These are phyloP conservation scores for Boletus rufocinnamomeus DNA, from an alignment of 768 basidiomycete species.

Conservation along the genomic window DNA sequence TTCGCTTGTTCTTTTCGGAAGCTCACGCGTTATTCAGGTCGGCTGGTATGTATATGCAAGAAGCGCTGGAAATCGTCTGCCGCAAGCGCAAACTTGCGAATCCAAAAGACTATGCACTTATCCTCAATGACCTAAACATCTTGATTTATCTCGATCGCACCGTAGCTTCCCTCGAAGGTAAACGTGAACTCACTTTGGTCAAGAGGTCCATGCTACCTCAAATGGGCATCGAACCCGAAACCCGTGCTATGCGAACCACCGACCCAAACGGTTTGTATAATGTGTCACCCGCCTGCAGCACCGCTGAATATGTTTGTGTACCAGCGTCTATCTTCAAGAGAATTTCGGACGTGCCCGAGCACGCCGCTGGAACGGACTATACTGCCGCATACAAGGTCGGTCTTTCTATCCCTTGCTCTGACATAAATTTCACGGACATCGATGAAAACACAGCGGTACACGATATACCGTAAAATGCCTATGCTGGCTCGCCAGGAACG, in stretches of 20 bases:
- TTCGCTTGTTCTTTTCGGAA: neutral
- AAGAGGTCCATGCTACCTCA: slow-evolving; percentile 74
- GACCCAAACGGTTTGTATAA: slow-evolving; percentile 83
- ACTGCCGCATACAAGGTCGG: slow-evolving; percentile 84
- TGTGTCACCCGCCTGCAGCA: neutral
- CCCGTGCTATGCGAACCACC: slow-evolving; percentile 68
- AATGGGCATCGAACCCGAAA: slow-evolving; percentile 68
- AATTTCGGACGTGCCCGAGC: slow-evolving; percentile 65
- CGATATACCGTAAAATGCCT: slow-evolving; percentile 91
- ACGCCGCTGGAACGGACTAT: slow-evolving; percentile 70
- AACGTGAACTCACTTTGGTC: slow-evolving; percentile 78
- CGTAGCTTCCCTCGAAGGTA: slow-evolving; percentile 92
- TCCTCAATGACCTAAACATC: slow-evolving; percentile 62
- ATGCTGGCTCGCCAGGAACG: slow-evolving; percentile 93
- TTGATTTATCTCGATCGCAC: slow-evolving; percentile 91
- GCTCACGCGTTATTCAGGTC: slow-evolving; percentile 45
- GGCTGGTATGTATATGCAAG: slow-evolving; percentile 96
- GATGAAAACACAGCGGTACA: slow-evolving; percentile 67
- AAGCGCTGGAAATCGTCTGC: slow-evolving; percentile 86
- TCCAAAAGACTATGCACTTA: slow-evolving; percentile 81
- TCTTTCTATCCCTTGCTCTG: neutral
- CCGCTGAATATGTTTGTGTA: neutral
- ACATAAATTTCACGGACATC: neutral
- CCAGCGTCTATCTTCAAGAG: slow-evolving; percentile 93
- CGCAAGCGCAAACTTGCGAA: slow-evolving; percentile 64